Percentiles rank a stretch among this genome's conserved stretches.
Conservation (phyloP, 2,329 filamentous ascomycete species). For the Aureobasidium zeae region DNA sequence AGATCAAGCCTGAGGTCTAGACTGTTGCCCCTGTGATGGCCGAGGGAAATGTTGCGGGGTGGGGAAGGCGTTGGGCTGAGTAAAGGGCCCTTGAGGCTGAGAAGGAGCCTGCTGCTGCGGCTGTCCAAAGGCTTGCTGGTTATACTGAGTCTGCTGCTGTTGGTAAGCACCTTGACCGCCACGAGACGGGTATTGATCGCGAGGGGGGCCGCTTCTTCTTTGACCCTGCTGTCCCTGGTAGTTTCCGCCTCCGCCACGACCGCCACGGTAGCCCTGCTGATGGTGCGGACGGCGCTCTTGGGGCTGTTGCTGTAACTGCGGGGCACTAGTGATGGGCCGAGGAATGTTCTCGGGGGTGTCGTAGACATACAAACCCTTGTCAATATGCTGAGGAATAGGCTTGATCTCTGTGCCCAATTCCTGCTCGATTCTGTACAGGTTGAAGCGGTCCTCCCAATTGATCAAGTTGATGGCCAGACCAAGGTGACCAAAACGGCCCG, state of each 20-base stretch:
- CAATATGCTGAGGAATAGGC: constrained; percentile 86
- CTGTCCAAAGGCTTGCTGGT: constrained; percentile 18
- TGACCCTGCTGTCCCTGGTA: constrained; percentile 26
- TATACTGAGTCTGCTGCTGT: constrained; percentile 23
- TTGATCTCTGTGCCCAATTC: constrained; percentile 96
- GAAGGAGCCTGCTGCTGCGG: constrained; percentile 25
- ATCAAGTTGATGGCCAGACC: constrained; percentile 98
- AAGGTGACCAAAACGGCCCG: constrained; percentile 90
- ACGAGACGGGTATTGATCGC: constrained; percentile 23
- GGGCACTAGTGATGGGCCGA: constrained; percentile 58
- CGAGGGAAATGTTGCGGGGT: constrained; percentile 8
- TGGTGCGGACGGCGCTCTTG: constrained; percentile 23
- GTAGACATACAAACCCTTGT: constrained; percentile 97
- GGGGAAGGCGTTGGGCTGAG: constrained; percentile 8
- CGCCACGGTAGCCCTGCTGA: constrained; percentile 27
- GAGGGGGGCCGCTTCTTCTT: constrained; percentile 24
- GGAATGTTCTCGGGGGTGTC: constrained; percentile 93
- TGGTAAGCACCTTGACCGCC: constrained; percentile 16
- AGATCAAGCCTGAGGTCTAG: neutral
- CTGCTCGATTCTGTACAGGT: constrained; percentile 96
- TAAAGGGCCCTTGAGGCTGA: constrained; percentile 15
- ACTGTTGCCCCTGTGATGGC: constrained; percentile 5
- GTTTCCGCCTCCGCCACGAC: constrained; percentile 27
- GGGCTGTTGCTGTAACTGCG: constrained; percentile 25
- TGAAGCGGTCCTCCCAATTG: constrained; percentile 99